A percentile compares a stretch with the other conserved stretches of the same genome.
phyloP scores from a whole-genome alignment of 768 basidiomycete species.

The Hysterangium stoloniferum region DNA sequence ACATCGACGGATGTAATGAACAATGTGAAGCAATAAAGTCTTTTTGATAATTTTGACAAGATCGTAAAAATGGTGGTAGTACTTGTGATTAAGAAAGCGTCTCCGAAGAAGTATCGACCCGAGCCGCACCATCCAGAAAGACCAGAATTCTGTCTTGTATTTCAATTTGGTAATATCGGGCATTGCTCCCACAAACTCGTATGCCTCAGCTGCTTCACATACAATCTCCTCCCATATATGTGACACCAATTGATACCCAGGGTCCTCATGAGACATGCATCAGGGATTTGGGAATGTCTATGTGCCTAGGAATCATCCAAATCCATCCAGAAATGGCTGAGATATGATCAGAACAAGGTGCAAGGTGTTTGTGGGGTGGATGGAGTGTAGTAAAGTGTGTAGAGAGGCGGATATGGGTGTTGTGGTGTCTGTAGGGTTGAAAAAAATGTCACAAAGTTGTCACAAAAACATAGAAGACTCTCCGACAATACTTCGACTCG shows the following conservation, averaged over 20 bases:
- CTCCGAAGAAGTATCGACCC: not conserved
- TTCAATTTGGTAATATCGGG: not conserved
- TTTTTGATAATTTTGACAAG: not conserved
- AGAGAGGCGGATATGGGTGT: too few species aligned
- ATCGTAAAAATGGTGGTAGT: not conserved
- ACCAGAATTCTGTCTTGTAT: not conserved
- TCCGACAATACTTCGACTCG: too few species aligned
- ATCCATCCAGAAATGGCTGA: too few species aligned
- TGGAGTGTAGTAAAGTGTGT: too few species aligned
- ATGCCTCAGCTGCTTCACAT: not conserved
- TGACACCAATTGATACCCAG: not conserved
- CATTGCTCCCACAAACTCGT: not conserved
- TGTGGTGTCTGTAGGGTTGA: too few species aligned
- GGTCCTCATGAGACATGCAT: not conserved
- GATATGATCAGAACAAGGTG: too few species aligned
- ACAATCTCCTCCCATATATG: not conserved
- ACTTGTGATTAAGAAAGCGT: not conserved
- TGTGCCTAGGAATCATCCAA: too few species aligned
- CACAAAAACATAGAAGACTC: too few species aligned
- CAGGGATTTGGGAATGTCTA: too few species aligned
- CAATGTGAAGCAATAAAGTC: not conserved
- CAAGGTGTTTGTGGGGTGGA: too few species aligned
- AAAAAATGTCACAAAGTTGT: too few species aligned
- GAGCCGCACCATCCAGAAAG: not conserved
- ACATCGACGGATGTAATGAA: not conserved